Percentiles rank a stretch among this genome's conserved stretches.
These are phyloP conservation scores for Ogataea methanolica DNA, from an alignment of 805 yeast genomes.

Conservation along the genomic window DNA sequence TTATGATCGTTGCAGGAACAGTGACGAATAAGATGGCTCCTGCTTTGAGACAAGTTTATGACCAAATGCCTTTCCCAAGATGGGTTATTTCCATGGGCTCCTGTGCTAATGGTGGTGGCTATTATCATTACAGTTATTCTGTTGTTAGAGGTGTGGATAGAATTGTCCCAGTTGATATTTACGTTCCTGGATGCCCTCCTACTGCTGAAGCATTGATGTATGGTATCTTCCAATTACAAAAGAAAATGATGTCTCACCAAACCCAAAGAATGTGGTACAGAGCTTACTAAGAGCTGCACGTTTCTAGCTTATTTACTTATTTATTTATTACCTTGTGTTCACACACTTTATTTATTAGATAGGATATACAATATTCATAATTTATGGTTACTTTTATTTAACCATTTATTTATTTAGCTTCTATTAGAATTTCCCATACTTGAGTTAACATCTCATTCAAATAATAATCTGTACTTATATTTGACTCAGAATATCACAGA, in stretches of 20 bases:
- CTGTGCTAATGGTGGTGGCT: constrained; percentile 93
- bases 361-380: neutral
- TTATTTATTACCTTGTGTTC: neutral
- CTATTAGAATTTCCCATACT: neutral
- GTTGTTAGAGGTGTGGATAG: constrained; percentile 91
- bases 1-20: constrained; percentile 90
- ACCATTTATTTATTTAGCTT: constrained; percentile 4
- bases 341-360: constrained; percentile 1
- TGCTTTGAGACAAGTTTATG: constrained; percentile 86
- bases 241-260: constrained; percentile 81
- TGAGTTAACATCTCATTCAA: no score
- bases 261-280: constrained; percentile 86
- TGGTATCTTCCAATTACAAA: constrained; percentile 83
- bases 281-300: constrained; percentile 26
- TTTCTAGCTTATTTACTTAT: constrained; percentile 1
- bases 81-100: constrained; percentile 96
- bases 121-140: constrained; percentile 83
- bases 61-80: constrained; percentile 92
- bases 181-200: constrained; percentile 93
- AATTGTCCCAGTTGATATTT: constrained; percentile 82
- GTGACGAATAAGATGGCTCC: constrained; percentile 93
- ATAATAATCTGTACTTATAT: no score
- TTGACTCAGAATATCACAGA: no score
- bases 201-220: constrained; percentile 88
- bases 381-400: neutral